Base-by-base conservation (phyloP, 805 yeast genomes). In the Priceomyces castillae region DNA sequence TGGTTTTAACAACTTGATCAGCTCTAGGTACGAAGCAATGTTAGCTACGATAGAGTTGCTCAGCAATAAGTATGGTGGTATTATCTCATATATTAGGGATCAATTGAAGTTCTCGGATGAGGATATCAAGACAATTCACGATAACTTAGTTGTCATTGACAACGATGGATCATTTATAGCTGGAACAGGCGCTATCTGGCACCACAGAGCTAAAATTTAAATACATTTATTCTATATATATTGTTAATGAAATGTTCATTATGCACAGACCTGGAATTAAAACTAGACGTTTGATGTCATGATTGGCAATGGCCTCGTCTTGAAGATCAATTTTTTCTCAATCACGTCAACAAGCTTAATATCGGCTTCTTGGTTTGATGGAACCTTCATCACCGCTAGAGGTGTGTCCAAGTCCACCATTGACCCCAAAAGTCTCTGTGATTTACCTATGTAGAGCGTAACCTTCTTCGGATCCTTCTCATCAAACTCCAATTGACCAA, bases 11-110 rank as follows among this genome's bases (percentile, higher is more conserved):
- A 82, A 81, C 55, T 63, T 86, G 56, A 63, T 84, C 42, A 76
- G 84, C 47, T 77, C 87, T 3, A 73, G 79, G 39, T 80, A 81
- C 54, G 90, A 84, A 51, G 80, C 86, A 1, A 82, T 86, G 90
- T 64, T 80, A 48, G 74, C 78, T 1, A 74, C 88, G 1, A 71
- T 86, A 34, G 79, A 73, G n/a, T 51, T 67, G 52, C 64, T 87
- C 48, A 62, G 77, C 35, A 46, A 54, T 2, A 69, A 76, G 40
- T 84, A 69, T 57, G 86, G 84, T 0, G 80, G 83, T 0, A 71
- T 79, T 14, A 70, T 74, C 5, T 50, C 55, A 7, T 87, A 82
- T 56, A 62, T 74, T 61, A 64, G 50, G 42, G 52, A 62, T 23
- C 39, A 65, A 11, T 62, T 85, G 48, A 74, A 73, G 1, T 67